Conservation (phyloP, 495 filamentous ascomycete species). For the Penicillium waksmanii region DNA sequence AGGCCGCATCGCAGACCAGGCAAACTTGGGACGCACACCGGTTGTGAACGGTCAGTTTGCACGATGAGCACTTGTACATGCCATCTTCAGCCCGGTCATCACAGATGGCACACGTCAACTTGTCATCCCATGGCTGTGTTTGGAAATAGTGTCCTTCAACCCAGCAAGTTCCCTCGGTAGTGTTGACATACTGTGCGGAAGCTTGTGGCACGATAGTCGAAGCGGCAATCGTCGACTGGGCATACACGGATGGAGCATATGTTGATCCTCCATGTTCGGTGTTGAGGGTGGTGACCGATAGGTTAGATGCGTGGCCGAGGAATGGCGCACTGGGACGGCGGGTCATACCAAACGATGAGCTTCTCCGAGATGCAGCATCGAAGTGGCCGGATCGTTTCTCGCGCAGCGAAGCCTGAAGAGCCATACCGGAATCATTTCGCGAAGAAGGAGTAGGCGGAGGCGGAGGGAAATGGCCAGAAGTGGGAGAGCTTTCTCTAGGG, state of each 20-base stretch:
- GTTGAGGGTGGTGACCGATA: constrained; percentile 82
- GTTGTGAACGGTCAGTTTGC: constrained; percentile 75
- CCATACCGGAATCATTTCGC: constrained; percentile 88
- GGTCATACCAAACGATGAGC: constrained; percentile 84
- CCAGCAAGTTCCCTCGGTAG: constrained; percentile 87
- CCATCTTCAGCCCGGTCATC: constrained; percentile 89
- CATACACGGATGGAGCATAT: constrained; percentile 95
- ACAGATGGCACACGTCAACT: constrained; percentile 79
- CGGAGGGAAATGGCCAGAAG: constrained; percentile 77
- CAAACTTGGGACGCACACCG: constrained; percentile 81
- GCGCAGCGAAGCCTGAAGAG: constrained; percentile 78
- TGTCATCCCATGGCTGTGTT: constrained; percentile 67
- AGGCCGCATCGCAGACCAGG: constrained; percentile 86
- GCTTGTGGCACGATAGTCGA: constrained; percentile 96
- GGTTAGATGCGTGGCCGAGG: constrained; percentile 75
- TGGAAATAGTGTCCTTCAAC: constrained; percentile 92
- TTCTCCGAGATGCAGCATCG: constrained; percentile 79
- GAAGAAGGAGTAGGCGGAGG: constrained; percentile 74
- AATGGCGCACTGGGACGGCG: constrained; percentile 86
- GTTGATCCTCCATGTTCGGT: constrained; percentile 74
- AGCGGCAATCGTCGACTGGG: constrained; percentile 95
- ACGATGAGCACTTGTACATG: constrained; percentile 83
- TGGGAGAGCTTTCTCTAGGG: constrained; percentile 73
- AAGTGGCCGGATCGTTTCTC: constrained; percentile 97
- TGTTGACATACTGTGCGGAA: constrained; percentile 79